Evolutionary conservation across 2,329 filamentous ascomycete genomes (phyloP), one percentile per base, ranked within the genome.

Genomic region (Fusarium aywerte): DNA sequence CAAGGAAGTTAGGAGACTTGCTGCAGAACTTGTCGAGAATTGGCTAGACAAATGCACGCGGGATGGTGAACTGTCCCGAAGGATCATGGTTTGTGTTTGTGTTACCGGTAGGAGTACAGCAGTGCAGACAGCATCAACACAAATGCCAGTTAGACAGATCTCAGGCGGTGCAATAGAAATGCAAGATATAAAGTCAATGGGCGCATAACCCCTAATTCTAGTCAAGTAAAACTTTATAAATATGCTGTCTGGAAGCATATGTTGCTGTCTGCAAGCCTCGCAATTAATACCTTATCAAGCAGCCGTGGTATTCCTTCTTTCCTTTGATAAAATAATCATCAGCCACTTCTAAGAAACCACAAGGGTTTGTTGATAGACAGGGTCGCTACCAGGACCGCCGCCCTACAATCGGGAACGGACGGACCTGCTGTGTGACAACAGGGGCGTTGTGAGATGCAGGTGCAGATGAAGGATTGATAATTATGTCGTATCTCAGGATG

Each of bases 131-230:
- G 25, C 38, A 62, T 62, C 57, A 49, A 53, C 27, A 49, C 38
- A 44, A 51, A 29, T 59, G 63, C 53, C 58, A 62, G 59, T 58
- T 48, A 71, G 62, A 56, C 69, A 68, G 70, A 73, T 73, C 71
- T 71, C 52, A 70, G 60, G 62, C 58, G 12, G 68, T 73, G 70
- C 61, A 59, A 72, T 68, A 57, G 31, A 39, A 55, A 72, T 73
- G 72, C 67, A 72, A 62, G 72, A 72, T 71, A 69, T 67, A 60
- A 63, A 70, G 59, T 61, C 55, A 65, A 59, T 40, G 56, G 65
- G 51, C 56, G 44, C 51, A 72, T 70, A 73, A 62, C 55, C 58
- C 53, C 67, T 49, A 45, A 59, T 58, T 44, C 39, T 20, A 36
- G 21, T 48, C 20, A n/a, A 48, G n/a, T 25, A n/a, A 43, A 56